Percentiles rank a stretch among this genome's conserved stretches.
Conservation (phyloP, 2,329 filamentous ascomycete genomes). For the Arthrobotrys sphaeroides region DNA sequence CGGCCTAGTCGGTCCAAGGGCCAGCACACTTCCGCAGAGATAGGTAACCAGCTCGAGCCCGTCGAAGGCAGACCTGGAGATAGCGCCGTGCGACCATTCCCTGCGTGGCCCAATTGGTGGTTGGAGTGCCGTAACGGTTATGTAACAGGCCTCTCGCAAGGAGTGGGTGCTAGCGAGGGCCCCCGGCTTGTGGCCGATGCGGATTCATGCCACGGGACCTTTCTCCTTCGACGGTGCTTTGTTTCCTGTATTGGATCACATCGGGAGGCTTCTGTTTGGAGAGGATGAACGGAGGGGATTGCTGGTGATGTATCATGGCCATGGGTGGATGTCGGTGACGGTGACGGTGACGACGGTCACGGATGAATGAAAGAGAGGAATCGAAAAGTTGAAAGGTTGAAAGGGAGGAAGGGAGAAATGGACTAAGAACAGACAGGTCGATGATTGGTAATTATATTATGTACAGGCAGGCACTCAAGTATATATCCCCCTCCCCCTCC, state of each 20-base stretch:
- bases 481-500: too few species aligned
- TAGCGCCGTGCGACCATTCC: constrained; percentile 37
- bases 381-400: neutral
- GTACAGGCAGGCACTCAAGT: too few species aligned
- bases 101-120: constrained; percentile 34
- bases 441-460: neutral
- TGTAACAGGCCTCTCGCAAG: constrained; percentile 28
- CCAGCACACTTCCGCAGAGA: constrained; percentile 4
- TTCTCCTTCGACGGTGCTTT: neutral
- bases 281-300: too few species aligned
- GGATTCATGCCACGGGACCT: too few species aligned
- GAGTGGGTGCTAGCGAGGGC: constrained; percentile 21
- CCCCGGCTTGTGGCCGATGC: constrained; percentile 33
- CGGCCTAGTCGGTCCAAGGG: neutral
- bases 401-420: neutral
- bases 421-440: neutral
- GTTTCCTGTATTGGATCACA: neutral
- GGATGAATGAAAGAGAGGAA: neutral
- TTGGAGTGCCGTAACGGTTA: constrained; percentile 48
- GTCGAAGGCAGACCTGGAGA: constrained; percentile 12
- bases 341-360: neutral
- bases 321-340: too few species aligned
- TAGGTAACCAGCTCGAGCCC: neutral
- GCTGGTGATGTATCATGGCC: too few species aligned
- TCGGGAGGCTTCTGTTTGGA: neutral